Evolutionary conservation across 2,329 filamentous ascomycete species (phyloP).

Genomic region (Bisporella sp.): DNA sequence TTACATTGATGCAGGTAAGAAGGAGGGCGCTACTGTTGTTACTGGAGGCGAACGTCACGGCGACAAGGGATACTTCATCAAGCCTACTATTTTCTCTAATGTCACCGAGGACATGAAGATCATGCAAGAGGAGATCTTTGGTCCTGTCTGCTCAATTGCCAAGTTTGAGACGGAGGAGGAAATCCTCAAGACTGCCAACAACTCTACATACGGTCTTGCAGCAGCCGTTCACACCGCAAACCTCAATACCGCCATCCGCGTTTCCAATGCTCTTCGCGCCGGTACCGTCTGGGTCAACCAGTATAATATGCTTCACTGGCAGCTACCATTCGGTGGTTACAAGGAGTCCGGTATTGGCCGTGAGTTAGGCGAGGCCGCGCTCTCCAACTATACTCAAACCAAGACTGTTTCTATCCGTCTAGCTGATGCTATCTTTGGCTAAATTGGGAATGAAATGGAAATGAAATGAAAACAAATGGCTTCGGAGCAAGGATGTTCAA

Average conservation of each 20-base stretch:
- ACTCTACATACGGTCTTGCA: constrained; percentile 60
- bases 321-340: constrained; percentile 64
- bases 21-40: constrained; percentile 56
- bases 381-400: constrained; percentile 61
- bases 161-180: constrained; percentile 67
- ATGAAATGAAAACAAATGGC: too few relatives aligned
- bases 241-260: constrained; percentile 61
- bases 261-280: constrained; percentile 56
- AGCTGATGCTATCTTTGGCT: constrained; percentile 34
- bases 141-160: constrained; percentile 62
- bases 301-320: constrained; percentile 66
- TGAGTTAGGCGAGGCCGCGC: constrained; percentile 63
- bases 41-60: constrained; percentile 60
- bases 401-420: constrained; percentile 58
- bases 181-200: constrained; percentile 55
- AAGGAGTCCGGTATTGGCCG: constrained; percentile 75
- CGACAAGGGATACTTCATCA: constrained; percentile 63
- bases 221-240: constrained; percentile 62
- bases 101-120: constrained; percentile 69
- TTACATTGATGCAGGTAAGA: constrained; percentile 58
- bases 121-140: constrained; percentile 69
- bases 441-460: too few relatives aligned
- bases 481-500: too few relatives aligned
- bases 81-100: constrained; percentile 67
- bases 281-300: constrained; percentile 35